A percentile compares a stretch with the other conserved stretches of the same genome.
These are phyloP conservation scores for Chloris gayana DNA, from an alignment of 176 grass and related monocot species.

Conservation along the genomic window DNA sequence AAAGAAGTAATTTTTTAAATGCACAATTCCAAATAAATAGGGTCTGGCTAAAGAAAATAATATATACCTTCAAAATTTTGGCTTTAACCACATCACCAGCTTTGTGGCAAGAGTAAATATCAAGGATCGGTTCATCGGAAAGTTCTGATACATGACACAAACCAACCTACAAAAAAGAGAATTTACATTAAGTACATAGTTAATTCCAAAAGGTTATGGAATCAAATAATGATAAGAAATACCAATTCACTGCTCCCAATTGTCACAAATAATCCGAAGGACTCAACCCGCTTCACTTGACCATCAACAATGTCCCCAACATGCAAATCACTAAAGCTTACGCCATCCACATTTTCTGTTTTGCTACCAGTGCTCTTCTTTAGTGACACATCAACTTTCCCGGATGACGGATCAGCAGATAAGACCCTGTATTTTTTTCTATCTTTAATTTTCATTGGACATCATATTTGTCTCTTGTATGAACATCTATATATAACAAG, in stretches of 20 bases:
- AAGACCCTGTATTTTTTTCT: constrained; percentile 84
- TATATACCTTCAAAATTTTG: constrained; percentile 83
- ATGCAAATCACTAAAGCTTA: constrained; percentile 64
- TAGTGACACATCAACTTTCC: constrained; percentile 87
- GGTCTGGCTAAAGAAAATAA: constrained; percentile 27
- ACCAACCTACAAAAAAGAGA: constrained; percentile 72
- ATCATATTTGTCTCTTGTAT: constrained; percentile 3
- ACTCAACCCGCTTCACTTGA: constrained; percentile 74
- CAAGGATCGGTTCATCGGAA: constrained; percentile 75
- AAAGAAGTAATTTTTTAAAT: constrained; percentile 16
- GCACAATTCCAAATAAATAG: neutral
- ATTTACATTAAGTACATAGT: constrained; percentile 17
- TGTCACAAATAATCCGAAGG: constrained; percentile 85
- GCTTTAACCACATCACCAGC: constrained; percentile 78
- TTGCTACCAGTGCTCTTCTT: constrained; percentile 50
- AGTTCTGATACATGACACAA: constrained; percentile 93
- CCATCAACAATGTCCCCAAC: constrained; percentile 77
- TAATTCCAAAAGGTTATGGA: constrained; percentile 8
- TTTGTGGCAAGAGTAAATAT: constrained; percentile 68
- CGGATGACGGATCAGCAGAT: constrained; percentile 60
- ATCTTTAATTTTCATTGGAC: constrained; percentile 14
- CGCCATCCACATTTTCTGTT: constrained; percentile 40
- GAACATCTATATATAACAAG: constrained; percentile 11
- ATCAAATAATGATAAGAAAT: constrained; percentile 25
- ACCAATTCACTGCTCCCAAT: constrained; percentile 73